Base-by-base conservation (phyloP, 768 basidiomycete species). In the Lactifluus pinguis region DNA sequence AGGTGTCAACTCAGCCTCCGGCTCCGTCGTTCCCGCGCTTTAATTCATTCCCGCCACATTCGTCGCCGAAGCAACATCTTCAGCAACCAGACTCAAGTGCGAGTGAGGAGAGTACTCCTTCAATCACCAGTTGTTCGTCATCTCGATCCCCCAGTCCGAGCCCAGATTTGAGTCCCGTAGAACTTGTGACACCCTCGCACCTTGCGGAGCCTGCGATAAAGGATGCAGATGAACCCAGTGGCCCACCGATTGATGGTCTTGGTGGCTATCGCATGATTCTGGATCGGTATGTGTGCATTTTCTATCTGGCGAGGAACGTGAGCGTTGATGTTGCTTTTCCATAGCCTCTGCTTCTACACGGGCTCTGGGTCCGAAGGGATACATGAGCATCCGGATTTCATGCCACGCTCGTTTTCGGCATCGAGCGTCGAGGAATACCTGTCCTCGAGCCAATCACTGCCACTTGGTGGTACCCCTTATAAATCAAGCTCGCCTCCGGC, bases 341-440 rank as follows among this genome's bases (percentile, higher is more conserved):
- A 13, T 56, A 91, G 89, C 66, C 90, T 86, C 71, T 91, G 89
- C 74, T 91, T 90, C 73, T 91, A 81, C 72, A 90, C 89, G 2
- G 89, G 89, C 1, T 66, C 76, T 3, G 80, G 21, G 10, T 14
- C 56, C 3, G 52, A 49, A 34, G 51, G 36, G 29, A 32, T 39
- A 32, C 13, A 6, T 8, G 49, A 45, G 21, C 61, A 77, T 38
- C 68, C 73, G 3, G 36, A 71, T 54, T 61, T 71, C 5, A 61
- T 77, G 10, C 70, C 75, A 19, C 76, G 77, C 50, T 75, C 77
- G 44, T 75, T 75, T 6, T 83, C 83, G 15, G 77, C 76, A 2
- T 83, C 83, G 36, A 83, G 79, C 66, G 72, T 86, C 11, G 81
- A 82, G 61, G 80, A 77, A 34, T 74, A 79, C 56, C 64, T 83